Percentiles rank a stretch among this genome's conserved stretches.
These are phyloP conservation scores for Penicillium coprophilum DNA, from an alignment of 495 filamentous ascomycete genomes.

Conservation along the genomic window DNA sequence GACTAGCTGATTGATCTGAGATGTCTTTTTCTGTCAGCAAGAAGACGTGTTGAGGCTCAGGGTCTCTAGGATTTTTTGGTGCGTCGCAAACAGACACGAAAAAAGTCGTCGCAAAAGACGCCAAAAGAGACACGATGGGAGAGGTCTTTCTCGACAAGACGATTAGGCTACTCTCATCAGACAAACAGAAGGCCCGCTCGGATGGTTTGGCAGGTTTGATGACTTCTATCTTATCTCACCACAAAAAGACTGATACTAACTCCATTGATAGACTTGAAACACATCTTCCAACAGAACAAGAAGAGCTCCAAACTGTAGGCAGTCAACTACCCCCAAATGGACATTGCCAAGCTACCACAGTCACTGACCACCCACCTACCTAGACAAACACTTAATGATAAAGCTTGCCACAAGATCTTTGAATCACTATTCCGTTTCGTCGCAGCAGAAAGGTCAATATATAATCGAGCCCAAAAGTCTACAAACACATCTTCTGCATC, in stretches of 20 bases:
- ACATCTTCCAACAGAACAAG: conserved; percentile 61
- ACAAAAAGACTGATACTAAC: neutral
- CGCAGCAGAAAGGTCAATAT: conserved; percentile 63
- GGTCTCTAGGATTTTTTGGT: too few relatives aligned
- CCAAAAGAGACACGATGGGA: conserved; percentile 22
- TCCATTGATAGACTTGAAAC: conserved; percentile 53
- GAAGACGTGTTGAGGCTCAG: neutral
- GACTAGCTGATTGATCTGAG: neutral
- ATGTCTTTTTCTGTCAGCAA: neutral
- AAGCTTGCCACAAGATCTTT: conserved; percentile 75
- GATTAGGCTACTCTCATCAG: conserved; percentile 47
- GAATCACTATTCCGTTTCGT: conserved; percentile 75
- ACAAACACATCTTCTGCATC: conserved; percentile 46
- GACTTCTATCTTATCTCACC: neutral
- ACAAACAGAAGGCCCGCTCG: conserved; percentile 52
- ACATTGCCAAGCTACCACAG: neutral
- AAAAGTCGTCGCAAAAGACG: neutral
- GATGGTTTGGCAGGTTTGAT: conserved; percentile 53
- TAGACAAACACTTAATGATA: conserved; percentile 63
- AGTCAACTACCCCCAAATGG: neutral
- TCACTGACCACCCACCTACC: conserved; percentile 16
- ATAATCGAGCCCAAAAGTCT: conserved; percentile 55
- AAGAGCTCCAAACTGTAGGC: conserved; percentile 57
- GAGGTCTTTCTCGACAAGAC: conserved; percentile 43
- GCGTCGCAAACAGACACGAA: neutral